phyloP scores from a whole-genome alignment of 2,329 filamentous ascomycete species.

The Fragosphaeria purpurea region DNA sequence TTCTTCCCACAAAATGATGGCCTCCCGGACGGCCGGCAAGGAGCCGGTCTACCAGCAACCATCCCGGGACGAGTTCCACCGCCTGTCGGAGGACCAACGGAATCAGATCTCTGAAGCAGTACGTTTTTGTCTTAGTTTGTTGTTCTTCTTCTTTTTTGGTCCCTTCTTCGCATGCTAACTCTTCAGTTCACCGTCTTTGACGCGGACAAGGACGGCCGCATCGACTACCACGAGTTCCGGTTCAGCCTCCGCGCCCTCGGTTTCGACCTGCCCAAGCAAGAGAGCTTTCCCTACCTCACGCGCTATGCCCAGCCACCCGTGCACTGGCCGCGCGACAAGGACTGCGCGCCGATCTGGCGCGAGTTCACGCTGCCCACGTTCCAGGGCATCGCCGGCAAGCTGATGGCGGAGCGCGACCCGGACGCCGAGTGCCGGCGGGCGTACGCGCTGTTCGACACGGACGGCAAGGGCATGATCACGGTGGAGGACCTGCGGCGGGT shows the following conservation, averaged over 20 bases:
- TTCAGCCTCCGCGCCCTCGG: conserved; percentile 92
- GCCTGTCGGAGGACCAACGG: conserved; percentile 73
- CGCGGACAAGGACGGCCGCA: conserved; percentile 84
- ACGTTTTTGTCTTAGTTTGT: conserved; percentile 26
- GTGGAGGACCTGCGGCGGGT: conserved; percentile 80
- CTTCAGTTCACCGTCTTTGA: conserved; percentile 85
- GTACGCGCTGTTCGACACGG: conserved; percentile 87
- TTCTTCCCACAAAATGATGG: conserved; percentile 12
- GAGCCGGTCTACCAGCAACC: conserved; percentile 19
- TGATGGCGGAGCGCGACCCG: conserved; percentile 75
- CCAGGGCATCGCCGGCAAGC: conserved; percentile 65
- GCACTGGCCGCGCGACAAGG: conserved; percentile 42
- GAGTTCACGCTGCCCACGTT: conserved; percentile 65
- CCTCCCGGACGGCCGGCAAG: conserved; percentile 13
- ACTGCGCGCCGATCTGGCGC: conserved; percentile 55
- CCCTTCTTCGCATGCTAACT: neutral
- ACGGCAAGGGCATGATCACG: conserved; percentile 83
- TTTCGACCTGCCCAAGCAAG: conserved; percentile 79
- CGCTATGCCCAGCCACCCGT: conserved; percentile 66
- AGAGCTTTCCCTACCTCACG: conserved; percentile 72
- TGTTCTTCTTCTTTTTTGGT: neutral
- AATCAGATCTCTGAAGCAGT: conserved; percentile 93
- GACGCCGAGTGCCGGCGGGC: conserved; percentile 84
- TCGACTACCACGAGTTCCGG: conserved; percentile 97
- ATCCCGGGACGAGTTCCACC: conserved; percentile 25